Percentiles rank a stretch among this genome's conserved stretches.
Evolutionary conservation across 2,329 filamentous ascomycete genomes (phyloP).

Genomic region (Phialocephala sp.): DNA sequence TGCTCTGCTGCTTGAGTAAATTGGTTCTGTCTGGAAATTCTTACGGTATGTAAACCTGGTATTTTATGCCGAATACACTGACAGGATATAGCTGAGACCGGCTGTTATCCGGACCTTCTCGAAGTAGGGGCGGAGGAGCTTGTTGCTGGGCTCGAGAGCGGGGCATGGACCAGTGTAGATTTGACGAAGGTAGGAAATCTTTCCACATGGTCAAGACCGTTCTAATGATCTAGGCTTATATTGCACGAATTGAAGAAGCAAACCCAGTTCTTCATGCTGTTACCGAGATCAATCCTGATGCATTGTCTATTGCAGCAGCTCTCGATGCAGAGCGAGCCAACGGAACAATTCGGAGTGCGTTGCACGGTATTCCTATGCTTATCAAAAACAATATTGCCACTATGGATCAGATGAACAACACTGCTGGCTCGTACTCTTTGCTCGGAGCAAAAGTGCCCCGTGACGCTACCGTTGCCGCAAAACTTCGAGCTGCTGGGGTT

Average conservation of each 20-base stretch:
- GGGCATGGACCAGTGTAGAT: constrained; percentile 61
- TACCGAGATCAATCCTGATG: constrained; percentile 43
- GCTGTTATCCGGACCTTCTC: constrained; percentile 48
- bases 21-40: constrained; percentile 2
- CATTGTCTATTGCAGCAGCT: constrained; percentile 38
- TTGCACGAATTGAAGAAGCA: constrained; percentile 36
- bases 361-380: constrained; percentile 64
- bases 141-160: constrained; percentile 52
- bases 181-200: constrained; percentile 57
- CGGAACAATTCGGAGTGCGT: constrained; percentile 42
- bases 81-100: constrained; percentile 11
- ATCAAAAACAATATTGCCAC: constrained; percentile 69
- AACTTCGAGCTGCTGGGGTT: constrained; percentile 35
- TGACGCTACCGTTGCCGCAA: constrained; percentile 36
- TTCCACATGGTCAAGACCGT: not conserved
- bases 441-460: constrained; percentile 33
- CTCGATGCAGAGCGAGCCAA: constrained; percentile 40
- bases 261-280: constrained; percentile 36
- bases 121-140: constrained; percentile 59
- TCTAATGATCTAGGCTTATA: constrained; percentile 33
- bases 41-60: not conserved
- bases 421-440: constrained; percentile 37
- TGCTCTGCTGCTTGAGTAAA: constrained; percentile 13
- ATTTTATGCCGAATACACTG: not conserved
- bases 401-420: constrained; percentile 59